These are phyloP conservation scores for Pseudogymnoascus sp. DNA, from an alignment of 2,329 filamentous ascomycete genomes.

Conservation along the genomic window DNA sequence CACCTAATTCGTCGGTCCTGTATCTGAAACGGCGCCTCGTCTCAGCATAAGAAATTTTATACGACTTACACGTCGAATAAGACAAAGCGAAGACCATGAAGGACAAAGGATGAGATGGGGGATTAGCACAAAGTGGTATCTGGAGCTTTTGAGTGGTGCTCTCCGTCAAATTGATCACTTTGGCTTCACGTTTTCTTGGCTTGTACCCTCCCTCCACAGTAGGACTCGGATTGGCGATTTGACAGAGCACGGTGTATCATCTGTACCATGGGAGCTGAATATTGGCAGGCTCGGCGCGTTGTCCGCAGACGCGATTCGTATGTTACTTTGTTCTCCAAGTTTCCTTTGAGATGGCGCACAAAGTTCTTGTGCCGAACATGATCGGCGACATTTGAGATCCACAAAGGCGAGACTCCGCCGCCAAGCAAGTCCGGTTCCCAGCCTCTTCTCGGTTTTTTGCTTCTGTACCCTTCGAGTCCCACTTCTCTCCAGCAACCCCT, in stretches of 20 bases:
- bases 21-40: constrained; percentile 5
- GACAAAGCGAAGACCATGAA: not conserved
- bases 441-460: not conserved
- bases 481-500: not conserved
- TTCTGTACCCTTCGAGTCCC: constrained; percentile 3
- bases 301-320: not conserved
- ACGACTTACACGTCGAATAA: not conserved
- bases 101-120: not conserved
- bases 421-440: not conserved
- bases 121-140: not conserved
- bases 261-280: not conserved
- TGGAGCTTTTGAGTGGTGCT: not conserved
- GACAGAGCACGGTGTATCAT: not conserved
- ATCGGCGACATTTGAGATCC: not conserved
- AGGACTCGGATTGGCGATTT: not conserved
- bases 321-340: not conserved
- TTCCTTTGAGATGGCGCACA: not conserved
- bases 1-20: not conserved
- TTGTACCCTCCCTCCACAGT: not conserved
- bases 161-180: constrained; percentile 1
- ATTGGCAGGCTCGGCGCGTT: not conserved
- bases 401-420: not conserved
- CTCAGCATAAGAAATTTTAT: constrained; percentile 6
- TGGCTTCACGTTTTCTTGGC: not conserved
- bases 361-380: not conserved